Percentiles rank a stretch among this genome's conserved stretches.
Evolutionary conservation across 169 alveolate species (phyloP).

Genomic region (Plasmodium ovale): DNA sequence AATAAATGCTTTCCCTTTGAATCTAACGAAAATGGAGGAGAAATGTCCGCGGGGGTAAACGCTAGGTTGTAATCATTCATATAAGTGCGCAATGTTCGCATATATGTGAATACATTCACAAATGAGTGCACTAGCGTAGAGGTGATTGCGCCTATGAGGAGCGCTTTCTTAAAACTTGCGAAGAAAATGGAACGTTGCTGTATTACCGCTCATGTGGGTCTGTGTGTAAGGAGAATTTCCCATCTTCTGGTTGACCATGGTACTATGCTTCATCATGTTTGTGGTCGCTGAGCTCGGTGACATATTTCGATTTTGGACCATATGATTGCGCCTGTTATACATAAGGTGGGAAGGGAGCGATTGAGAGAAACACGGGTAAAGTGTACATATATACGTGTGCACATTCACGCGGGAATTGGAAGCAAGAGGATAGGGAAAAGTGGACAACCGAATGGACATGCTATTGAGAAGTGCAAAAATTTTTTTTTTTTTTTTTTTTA

Average conservation of each 20-base stretch:
- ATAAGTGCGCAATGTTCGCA: neutral
- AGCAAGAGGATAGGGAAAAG: no score
- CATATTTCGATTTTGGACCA: conserved; percentile 23
- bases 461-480: no score
- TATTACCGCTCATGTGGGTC: conserved; percentile 14
- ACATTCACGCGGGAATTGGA: neutral
- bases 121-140: neutral
- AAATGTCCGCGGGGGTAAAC: neutral
- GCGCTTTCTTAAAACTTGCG: no score
- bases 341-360: neutral
- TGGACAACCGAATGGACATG: no score
- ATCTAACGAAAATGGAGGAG: conserved; percentile 2
- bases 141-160: neutral
- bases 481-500: neutral
- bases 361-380: neutral
- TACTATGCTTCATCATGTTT: conserved; percentile 12
- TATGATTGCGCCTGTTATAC: conserved; percentile 30
- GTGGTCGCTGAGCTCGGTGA: conserved; percentile 34
- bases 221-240: conserved; percentile 31
- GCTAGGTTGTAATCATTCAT: neutral
- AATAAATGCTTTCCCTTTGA: conserved; percentile 70
- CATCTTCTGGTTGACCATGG: conserved; percentile 34
- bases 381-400: neutral
- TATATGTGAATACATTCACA: no score
- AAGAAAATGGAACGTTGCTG: neutral